phyloP scores from a whole-genome alignment of 164 flowering plant species.

The Aristolochia contorta region DNA sequence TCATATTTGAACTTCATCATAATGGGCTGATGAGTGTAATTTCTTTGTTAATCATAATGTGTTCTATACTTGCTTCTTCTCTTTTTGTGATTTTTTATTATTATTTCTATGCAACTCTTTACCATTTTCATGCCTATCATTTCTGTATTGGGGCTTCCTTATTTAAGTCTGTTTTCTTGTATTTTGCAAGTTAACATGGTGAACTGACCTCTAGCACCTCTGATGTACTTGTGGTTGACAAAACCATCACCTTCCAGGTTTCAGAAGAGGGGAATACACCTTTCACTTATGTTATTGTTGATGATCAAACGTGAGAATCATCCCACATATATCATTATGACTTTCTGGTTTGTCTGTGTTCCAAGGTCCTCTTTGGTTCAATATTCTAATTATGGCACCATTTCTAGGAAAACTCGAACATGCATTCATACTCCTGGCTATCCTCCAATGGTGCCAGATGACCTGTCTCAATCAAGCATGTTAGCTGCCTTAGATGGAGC shows the following conservation, averaged over 20 bases:
- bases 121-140: too few relatives aligned
- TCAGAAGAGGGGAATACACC: conserved; percentile 77
- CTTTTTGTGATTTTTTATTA: too few relatives aligned
- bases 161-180: too few relatives aligned
- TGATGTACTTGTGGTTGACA: too few relatives aligned
- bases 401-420: conserved; percentile 83
- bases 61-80: too few relatives aligned
- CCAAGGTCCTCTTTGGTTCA: neutral
- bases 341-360: neutral
- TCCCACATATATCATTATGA: conserved; percentile 1
- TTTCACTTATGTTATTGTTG: conserved; percentile 79
- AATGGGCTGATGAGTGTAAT: too few relatives aligned
- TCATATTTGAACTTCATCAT: too few relatives aligned
- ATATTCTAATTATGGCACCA: neutral
- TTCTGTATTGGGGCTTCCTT: too few relatives aligned
- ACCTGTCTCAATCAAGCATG: conserved; percentile 45
- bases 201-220: too few relatives aligned
- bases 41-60: too few relatives aligned
- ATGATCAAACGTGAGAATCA: conserved; percentile 60
- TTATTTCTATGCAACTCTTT: too few relatives aligned
- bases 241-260: conserved; percentile 39
- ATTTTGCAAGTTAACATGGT: too few relatives aligned
- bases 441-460: conserved; percentile 74
- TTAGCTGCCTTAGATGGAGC: conserved; percentile 55
- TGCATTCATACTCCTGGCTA: conserved; percentile 81